Base-by-base conservation (phyloP, 1,284 basidiomycete species). In the Cutaneotrichosporon spelunceum region DNA sequence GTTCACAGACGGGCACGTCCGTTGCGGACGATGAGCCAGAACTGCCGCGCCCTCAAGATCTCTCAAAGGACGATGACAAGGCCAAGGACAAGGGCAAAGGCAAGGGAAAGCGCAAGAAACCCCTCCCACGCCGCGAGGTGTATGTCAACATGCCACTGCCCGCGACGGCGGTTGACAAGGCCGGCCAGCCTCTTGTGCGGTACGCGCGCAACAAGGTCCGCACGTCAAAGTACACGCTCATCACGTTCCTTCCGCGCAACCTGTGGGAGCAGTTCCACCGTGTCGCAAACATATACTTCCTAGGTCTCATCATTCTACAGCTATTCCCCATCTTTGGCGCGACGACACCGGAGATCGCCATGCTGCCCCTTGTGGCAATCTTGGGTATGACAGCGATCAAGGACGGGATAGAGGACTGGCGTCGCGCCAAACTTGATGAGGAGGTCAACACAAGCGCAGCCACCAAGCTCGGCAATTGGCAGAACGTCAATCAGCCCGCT, bases 181-280 rank as follows among this genome's bases (percentile, higher is more conserved):
- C 86, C 57, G 90, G 92, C 33, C 90, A 97, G 66, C 93, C 93
- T 0, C 78, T 84, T 52, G 85, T 81, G 39, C 84, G 84, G 29
- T 98, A 94, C 79, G 85, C 86, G 34, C 83, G 94, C 69, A 98
- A 98, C 79, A 98, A 97, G 84, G 93, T 98, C 63, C 84, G 90
- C 71, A 97, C 94, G 49, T 90, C 88, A 68, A 95, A 96, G 79
- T 98, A 97, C 80, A 96, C 93, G 33, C 75, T 92, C 62, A 59
- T 95, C 66, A 91, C 93, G 4, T 98, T 97, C 76, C 72, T 97
- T 52, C 94, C 94, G n/a, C 93, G 91, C 83, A 95, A 95, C 75
- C 79, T 95, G 66, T 89, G 87, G 66, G 91, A 94, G 78, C 93
- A 96, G 74, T 95, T 96, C 74, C 83, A 88, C 69, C 84, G 91